Base-by-base conservation (phyloP, 331 rosid genomes). In the Pyrus hybrid region DNA sequence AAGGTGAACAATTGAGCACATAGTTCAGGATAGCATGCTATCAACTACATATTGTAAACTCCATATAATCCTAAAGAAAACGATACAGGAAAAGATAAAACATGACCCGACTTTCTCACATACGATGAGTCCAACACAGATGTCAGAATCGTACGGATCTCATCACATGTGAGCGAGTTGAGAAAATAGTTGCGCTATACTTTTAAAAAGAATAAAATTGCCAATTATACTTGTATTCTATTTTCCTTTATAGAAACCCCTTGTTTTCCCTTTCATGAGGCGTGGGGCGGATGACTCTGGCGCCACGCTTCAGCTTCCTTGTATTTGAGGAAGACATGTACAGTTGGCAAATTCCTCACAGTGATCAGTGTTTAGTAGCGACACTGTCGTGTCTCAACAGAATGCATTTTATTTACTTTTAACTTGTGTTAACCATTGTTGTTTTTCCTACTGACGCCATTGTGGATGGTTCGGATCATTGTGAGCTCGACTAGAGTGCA, bases 1-100 rank as follows among this genome's bases (percentile, higher is more conserved):
- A 86, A 75, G 71, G 85, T 80, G 78, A 79, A 16, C 70, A 83
- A 80, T 60, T 80, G 67, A 17, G 71, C 51, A 5, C 67, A 74
- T 60, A 72, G 65, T 61, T 73, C 53, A 76, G 60, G 71, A 41
- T 71, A 32, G 43, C 30, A 54, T 63, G 13, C 73, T 6, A n/a
- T 62, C 45, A 25, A 45, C 60, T 2, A 22, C 18, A 60, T 30
- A 7, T 28, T 80, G 71, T 80, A 60, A 43, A 68, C 17, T 68
- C 49, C 57, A 13, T 16, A 11, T 3, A 41, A 41, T 58, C 21
- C n/a, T 5, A 58, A 9, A 13, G 29, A 72, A 37, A 25, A 41
- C 47, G 14, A 3, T 10, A 41, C 3, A 23, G 14, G 28, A 8
- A 21, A 14, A 3, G 58, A 1, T 8, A 28, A 58, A 4, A 73